Conservation (phyloP, 345 rosid species). For the Arabidopsis thaliana region TAIR10.1 NC_003076.8:3026001-3026500, state of each 20-base stretch:
- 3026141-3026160: constrained; percentile 62
- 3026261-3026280: constrained; percentile 61
- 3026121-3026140: constrained; percentile 69
- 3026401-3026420: constrained; percentile 35
- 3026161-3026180: constrained; percentile 37
- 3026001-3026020: not conserved
- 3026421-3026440: constrained; percentile 15
- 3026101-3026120: constrained; percentile 58
- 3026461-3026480: constrained; percentile 21
- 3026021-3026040: constrained; percentile 17
- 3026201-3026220: constrained; percentile 56
- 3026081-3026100: constrained; percentile 42
- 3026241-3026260: constrained; percentile 54
- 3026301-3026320: constrained; percentile 39
- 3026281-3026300: constrained; percentile 65
- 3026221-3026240: constrained; percentile 75
- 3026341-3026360: constrained; percentile 37
- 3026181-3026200: constrained; percentile 32
- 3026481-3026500: constrained; percentile 43
- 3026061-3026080: constrained; percentile 45
- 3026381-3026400: constrained; percentile 39
- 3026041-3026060: constrained; percentile 42
- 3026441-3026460: constrained; percentile 36
- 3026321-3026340: constrained; percentile 37
- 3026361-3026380: constrained; percentile 31